Conservation (phyloP, 495 filamentous ascomycete genomes). For the Xylaria curta region DNA sequence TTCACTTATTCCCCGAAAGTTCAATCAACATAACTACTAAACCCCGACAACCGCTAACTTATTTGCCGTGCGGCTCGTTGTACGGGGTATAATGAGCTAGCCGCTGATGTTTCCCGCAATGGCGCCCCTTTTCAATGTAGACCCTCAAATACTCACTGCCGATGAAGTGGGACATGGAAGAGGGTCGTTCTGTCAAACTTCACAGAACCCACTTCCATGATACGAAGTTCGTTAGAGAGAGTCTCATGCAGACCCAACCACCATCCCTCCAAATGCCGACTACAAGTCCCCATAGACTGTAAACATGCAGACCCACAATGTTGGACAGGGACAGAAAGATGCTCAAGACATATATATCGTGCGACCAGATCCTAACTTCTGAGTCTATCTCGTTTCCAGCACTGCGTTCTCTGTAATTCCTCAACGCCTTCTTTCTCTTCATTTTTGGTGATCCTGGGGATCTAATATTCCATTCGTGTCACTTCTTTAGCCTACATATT, state of each 20-base stretch:
- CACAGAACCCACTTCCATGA: conserved; percentile 37
- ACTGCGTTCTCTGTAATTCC: neutral
- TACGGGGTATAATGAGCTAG: neutral
- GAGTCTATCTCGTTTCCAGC: conserved; percentile 26
- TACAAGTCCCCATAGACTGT: conserved; percentile 25
- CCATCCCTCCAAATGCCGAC: conserved; percentile 24
- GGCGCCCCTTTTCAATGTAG: neutral
- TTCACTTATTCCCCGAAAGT: neutral
- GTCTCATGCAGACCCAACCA: conserved; percentile 29
- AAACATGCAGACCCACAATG: conserved; percentile 18
- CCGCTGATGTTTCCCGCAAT: neutral
- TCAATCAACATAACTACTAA: neutral
- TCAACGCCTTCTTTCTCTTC: conserved; percentile 41
- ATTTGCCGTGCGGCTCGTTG: neutral
- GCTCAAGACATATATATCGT: conserved; percentile 28
- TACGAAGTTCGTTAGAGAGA: conserved; percentile 40
- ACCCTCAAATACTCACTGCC: neutral
- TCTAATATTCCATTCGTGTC: conserved; percentile 41
- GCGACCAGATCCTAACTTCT: conserved; percentile 26
- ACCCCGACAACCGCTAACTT: neutral
- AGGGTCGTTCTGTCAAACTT: conserved; percentile 4
- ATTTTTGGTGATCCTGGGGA: conserved; percentile 42
- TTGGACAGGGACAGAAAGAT: neutral
- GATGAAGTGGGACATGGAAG: neutral
- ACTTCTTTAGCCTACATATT: conserved; percentile 40